phyloP scores from a whole-genome alignment of 2,329 filamentous ascomycete genomes.

The Chrysoporthe puriensis region DNA sequence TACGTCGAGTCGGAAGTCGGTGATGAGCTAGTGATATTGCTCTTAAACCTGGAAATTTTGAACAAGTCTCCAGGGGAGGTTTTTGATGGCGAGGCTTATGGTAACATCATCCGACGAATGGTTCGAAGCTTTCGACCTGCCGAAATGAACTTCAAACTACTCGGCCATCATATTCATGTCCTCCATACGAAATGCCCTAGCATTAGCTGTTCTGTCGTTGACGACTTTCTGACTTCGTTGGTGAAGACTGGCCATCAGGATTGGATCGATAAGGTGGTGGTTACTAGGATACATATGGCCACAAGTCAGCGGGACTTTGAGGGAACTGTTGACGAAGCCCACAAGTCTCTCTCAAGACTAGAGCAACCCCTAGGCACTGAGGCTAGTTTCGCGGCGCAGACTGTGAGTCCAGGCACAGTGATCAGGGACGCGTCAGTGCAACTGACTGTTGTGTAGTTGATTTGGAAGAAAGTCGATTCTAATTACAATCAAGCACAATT shows the following conservation, averaged over 20 bases:
- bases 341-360: conserved; percentile 47
- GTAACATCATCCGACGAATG: conserved; percentile 62
- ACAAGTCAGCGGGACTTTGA: conserved; percentile 49
- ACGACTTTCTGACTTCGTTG: conserved; percentile 63
- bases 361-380: conserved; percentile 56
- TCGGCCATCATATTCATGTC: conserved; percentile 70
- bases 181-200: conserved; percentile 59
- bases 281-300: conserved; percentile 70
- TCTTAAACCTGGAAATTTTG: conserved; percentile 72
- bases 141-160: conserved; percentile 64
- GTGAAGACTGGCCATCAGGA: conserved; percentile 47
- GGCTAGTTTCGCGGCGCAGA: conserved; percentile 69
- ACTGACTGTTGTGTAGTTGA: conserved; percentile 54
- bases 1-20: conserved; percentile 66
- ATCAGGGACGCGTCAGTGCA: background rate
- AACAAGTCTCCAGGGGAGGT: conserved; percentile 49
- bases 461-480: conserved; percentile 80
- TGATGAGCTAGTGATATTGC: conserved; percentile 65
- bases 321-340: conserved; percentile 34
- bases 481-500: conserved; percentile 57
- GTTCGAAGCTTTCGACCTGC: conserved; percentile 63
- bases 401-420: conserved; percentile 47
- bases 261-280: conserved; percentile 71
- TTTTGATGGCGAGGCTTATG: conserved; percentile 54
- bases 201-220: conserved; percentile 57